These are phyloP conservation scores for Diaporthe caulivora DNA, from an alignment of 2,329 filamentous ascomycete genomes.

Conservation along the genomic window DNA sequence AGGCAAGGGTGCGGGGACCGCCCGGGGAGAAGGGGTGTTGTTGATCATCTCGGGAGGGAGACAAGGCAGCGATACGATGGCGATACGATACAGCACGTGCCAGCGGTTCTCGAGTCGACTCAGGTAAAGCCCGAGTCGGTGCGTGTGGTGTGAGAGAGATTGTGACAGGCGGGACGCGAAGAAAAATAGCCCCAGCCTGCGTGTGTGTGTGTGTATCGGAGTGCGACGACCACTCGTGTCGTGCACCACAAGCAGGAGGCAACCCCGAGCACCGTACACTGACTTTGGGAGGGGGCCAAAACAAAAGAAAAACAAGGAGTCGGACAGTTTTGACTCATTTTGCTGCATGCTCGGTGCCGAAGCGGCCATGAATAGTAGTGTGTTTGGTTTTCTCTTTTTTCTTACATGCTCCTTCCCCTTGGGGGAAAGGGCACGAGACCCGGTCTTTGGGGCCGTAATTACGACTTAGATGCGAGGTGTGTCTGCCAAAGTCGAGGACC, in stretches of 20 bases:
- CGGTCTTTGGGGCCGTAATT: neutral
- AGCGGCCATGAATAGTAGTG: neutral
- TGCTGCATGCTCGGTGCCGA: slow-evolving; percentile 2
- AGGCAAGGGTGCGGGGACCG: neutral
- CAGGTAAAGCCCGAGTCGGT: neutral
- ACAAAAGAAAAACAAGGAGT: neutral
- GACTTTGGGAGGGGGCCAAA: too few species aligned
- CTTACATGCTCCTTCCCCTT: slow-evolving; percentile 2
- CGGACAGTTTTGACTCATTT: neutral
- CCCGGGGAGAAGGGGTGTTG: too few species aligned
- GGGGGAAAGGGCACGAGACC: slow-evolving; percentile 6
- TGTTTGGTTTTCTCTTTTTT: neutral
- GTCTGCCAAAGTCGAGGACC: too few species aligned
- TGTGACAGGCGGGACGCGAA: neutral
- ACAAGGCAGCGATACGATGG: neutral
- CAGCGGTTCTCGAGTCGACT: neutral
- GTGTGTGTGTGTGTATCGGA: slow-evolving; percentile 3
- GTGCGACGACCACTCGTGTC: neutral
- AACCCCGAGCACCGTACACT: slow-evolving; percentile 10
- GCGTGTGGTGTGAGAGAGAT: neutral
- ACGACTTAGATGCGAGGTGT: slow-evolving; percentile 26
- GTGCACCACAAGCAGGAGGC: neutral
- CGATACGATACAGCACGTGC: neutral
- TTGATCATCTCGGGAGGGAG: too few species aligned
- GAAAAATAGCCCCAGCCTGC: too few species aligned